Evolutionary conservation across 2,329 filamentous ascomycete genomes (phyloP), one percentile per base, ranked within the genome.

Genomic region (Chrysoporthe austroafricana): DNA sequence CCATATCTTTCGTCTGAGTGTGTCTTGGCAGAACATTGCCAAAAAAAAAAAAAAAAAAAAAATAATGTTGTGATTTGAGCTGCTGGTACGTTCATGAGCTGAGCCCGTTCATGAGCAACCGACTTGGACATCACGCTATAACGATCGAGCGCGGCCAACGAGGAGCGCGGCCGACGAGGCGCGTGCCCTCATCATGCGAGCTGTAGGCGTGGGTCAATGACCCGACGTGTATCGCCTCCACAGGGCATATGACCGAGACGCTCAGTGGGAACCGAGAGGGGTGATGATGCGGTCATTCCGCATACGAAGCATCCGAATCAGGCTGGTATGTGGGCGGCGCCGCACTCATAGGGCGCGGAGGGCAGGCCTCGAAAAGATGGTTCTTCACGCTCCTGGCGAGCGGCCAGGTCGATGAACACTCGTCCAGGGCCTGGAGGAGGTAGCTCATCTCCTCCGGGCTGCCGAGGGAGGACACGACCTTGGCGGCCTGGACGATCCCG

Each of bases 401-500:
- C 9, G 34, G 26, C 64, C 64, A 66, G 21, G 57, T 48, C 42
- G 58, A 52, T 3, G 64, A 66, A 44, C 64, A 66, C 21, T 66
- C 64, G 3, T 59, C 57, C 26, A 66, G 57, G 44, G 57, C 58
- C 1, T 61, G 34, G 2, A 66, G 26, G 34, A 67, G 42, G n/a
- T 67, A 63, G 39, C 50, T 32, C 8, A 48, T 43, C 56, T 67
- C 65, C 34, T 63, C 65, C 1, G 60, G 34, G 11, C 52, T 52
- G 1, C 65, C 44, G 13, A 58, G 39, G 1, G 21, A 50, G 7
- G 14, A 16, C 8, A 59, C 8, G 0, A 71, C 64, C 9, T 70
- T 70, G 3, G 66, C 69, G 1, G 73, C 73, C 58, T 74, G 72
- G 1, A 73, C 73, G 3, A 72, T 67, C 0, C 67, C 72, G 44